Conservation (phyloP, 495 filamentous ascomycete genomes). For the Poronia punctata region DNA sequence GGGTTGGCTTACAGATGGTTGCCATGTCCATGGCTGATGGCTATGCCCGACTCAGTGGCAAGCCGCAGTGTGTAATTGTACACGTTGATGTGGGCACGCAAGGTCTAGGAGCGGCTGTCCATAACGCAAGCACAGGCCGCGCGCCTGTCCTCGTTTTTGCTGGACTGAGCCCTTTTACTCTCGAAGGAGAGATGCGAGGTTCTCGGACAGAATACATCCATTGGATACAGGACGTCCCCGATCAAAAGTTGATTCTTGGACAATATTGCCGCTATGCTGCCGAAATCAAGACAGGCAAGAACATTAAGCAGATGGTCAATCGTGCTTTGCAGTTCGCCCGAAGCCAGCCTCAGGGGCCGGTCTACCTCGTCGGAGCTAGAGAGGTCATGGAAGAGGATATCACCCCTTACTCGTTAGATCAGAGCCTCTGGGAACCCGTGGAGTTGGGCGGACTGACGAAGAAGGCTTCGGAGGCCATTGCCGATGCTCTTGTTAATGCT, state of each 20-base stretch:
- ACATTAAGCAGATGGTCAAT: conserved; percentile 94
- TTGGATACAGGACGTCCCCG: conserved; percentile 95
- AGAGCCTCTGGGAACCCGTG: conserved; percentile 67
- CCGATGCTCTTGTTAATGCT: conserved; percentile 63
- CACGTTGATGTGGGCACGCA: conserved; percentile 97
- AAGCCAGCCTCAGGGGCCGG: conserved; percentile 75
- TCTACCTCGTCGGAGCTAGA: conserved; percentile 76
- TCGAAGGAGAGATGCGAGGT: conserved; percentile 84
- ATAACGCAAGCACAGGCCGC: conserved; percentile 82
- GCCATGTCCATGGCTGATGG: conserved; percentile 96
- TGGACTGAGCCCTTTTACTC: conserved; percentile 80
- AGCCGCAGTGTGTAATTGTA: conserved; percentile 87
- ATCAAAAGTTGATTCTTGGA: conserved; percentile 83
- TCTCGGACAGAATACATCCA: conserved; percentile 93
- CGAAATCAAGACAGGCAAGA: conserved; percentile 86
- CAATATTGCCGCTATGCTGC: conserved; percentile 93
- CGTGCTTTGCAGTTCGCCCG: conserved; percentile 81
- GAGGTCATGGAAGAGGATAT: conserved; percentile 95
- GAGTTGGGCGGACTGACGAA: conserved; percentile 66
- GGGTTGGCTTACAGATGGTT: conserved; percentile 62
- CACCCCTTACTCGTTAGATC: conserved; percentile 67
- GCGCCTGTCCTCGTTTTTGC: conserved; percentile 88
- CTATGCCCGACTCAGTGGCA: conserved; percentile 77
- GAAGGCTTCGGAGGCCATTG: conserved; percentile 59
- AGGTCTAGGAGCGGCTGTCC: conserved; percentile 78